A percentile compares a stretch with the other conserved stretches of the same genome.
These are phyloP conservation scores for Magnaporthales sp. DNA, from an alignment of 2,329 filamentous ascomycete species.

Conservation along the genomic window DNA sequence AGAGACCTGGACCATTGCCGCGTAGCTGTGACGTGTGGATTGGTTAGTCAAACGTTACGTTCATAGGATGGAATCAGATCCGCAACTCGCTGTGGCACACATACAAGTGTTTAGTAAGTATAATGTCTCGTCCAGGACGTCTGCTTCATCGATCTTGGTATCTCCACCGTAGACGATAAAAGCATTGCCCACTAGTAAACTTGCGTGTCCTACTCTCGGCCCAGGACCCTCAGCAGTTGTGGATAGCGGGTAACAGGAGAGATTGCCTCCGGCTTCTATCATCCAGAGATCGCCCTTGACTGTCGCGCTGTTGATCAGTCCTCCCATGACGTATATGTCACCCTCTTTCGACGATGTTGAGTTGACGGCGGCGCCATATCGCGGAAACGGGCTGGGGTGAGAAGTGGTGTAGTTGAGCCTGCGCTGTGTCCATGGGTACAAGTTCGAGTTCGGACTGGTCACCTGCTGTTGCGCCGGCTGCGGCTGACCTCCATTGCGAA, in stretches of 20 bases:
- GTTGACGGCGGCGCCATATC: conserved; percentile 96
- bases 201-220: conserved; percentile 87
- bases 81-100: conserved; percentile 22
- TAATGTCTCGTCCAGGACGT: conserved; percentile 86
- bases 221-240: conserved; percentile 92
- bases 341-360: conserved; percentile 89
- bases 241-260: conserved; percentile 84
- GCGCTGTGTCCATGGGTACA: conserved; percentile 94
- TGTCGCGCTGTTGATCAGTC: conserved; percentile 86
- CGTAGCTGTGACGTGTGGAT: conserved; percentile 56
- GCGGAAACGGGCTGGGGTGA: conserved; percentile 80
- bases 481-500: conserved; percentile 38
- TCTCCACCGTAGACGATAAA: conserved; percentile 99
- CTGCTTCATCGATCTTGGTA: conserved; percentile 90
- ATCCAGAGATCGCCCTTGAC: conserved; percentile 98
- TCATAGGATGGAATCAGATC: not conserved
- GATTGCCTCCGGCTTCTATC: conserved; percentile 80
- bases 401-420: conserved; percentile 77
- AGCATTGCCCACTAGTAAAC: conserved; percentile 90
- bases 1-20: conserved; percentile 96
- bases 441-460: conserved; percentile 60
- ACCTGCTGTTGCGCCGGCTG: conserved; percentile 18
- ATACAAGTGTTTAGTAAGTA: conserved; percentile 96
- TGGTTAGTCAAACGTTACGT: not conserved
- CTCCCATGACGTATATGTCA: conserved; percentile 96